Evolutionary conservation across 2,329 filamentous ascomycete species (phyloP).

Genomic region (Neofusicoccum umdonicola): DNA sequence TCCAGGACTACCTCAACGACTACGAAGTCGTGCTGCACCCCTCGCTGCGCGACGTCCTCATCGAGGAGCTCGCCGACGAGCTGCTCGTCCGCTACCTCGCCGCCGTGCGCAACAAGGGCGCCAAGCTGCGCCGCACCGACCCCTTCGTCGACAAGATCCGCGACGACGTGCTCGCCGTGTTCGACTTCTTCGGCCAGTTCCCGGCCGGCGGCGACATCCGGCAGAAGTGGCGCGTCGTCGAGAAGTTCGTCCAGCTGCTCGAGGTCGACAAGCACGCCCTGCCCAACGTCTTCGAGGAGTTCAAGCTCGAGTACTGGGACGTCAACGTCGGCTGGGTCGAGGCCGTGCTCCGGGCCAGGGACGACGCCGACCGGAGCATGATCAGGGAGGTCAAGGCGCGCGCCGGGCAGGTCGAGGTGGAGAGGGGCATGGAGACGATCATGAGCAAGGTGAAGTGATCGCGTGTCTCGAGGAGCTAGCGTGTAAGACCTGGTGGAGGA

Average conservation of each 20-base stretch:
- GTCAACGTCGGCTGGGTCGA: conserved; percentile 95
- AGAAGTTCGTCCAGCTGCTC: conserved; percentile 78
- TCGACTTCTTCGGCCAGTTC: conserved; percentile 77
- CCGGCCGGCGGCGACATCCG: conserved; percentile 75
- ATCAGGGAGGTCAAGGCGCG: conserved; percentile 81
- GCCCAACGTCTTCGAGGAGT: conserved; percentile 73
- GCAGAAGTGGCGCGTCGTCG: conserved; percentile 87
- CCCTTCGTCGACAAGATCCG: conserved; percentile 91
- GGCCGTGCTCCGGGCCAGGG: conserved; percentile 77
- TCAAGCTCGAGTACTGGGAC: conserved; percentile 90
- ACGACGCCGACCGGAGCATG: conserved; percentile 93
- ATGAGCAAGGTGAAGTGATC: conserved; percentile 83
- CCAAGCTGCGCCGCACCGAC: conserved; percentile 81
- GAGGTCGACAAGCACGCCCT: conserved; percentile 69
- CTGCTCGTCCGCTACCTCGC: conserved; percentile 82
- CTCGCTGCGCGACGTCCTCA: conserved; percentile 83
- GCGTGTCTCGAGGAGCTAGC: neutral
- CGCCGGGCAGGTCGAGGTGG: conserved; percentile 81
- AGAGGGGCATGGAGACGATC: conserved; percentile 82
- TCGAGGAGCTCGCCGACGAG: conserved; percentile 90
- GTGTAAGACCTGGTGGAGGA: neutral
- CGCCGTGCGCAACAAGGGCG: conserved; percentile 82
- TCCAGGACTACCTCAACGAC: conserved; percentile 91
- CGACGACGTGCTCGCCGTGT: conserved; percentile 86
- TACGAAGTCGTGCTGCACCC: conserved; percentile 82